A percentile compares a stretch with the other conserved stretches of the same genome.
Evolutionary conservation across 768 basidiomycete species (phyloP).

Genomic region (Dioszegia crocea): DNA sequence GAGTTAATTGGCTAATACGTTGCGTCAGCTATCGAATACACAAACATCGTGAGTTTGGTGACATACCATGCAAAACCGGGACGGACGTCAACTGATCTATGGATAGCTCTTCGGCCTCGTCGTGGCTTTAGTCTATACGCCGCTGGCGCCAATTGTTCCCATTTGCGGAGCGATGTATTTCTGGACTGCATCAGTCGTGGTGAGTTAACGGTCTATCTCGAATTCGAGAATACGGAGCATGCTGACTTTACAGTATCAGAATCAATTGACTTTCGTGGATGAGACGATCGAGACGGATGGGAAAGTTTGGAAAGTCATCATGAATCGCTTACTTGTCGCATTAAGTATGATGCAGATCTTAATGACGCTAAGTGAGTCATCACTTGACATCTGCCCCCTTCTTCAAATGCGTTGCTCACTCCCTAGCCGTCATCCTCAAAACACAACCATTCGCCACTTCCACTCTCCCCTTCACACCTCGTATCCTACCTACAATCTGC

Average conservation of each 20-base stretch:
- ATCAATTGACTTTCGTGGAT: slow-evolving; percentile 84
- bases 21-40: slow-evolving; percentile 34
- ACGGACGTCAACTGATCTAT: background rate
- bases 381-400: background rate
- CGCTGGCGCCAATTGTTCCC: slow-evolving; percentile 81
- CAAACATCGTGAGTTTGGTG: slow-evolving; percentile 38
- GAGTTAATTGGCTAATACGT: background rate
- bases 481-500: slow-evolving; percentile 1
- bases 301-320: slow-evolving; percentile 68
- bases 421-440: slow-evolving; percentile 29
- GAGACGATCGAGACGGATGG: slow-evolving; percentile 86
- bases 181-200: slow-evolving; percentile 55
- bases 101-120: slow-evolving; percentile 33
- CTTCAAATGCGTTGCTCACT: background rate
- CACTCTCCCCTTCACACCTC: slow-evolving; percentile 14
- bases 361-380: slow-evolving; percentile 45
- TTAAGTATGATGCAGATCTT: slow-evolving; percentile 73
- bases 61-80: too few species aligned
- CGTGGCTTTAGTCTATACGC: slow-evolving; percentile 71
- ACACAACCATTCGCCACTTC: slow-evolving; percentile 26
- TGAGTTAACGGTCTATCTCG: too few species aligned
- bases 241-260: slow-evolving; percentile 20
- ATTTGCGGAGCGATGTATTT: slow-evolving; percentile 77
- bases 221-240: too few species aligned
- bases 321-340: slow-evolving; percentile 77